phyloP scores from a whole-genome alignment of 768 basidiomycete genomes.

The Antrodiella citrinella region DNA sequence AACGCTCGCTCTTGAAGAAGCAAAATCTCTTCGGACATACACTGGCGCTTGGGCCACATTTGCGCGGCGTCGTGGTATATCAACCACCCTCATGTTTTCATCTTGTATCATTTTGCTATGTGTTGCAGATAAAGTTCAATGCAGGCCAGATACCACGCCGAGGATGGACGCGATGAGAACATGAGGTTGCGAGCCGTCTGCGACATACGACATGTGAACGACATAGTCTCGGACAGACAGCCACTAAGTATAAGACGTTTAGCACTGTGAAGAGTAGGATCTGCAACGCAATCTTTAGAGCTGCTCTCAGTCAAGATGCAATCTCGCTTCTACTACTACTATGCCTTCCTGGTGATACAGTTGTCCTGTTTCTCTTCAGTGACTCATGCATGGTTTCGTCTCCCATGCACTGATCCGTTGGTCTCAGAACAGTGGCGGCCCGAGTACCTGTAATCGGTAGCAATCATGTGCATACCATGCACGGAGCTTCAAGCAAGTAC shows the following conservation, averaged over 20 bases:
- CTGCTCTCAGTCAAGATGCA: neutral
- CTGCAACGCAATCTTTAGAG: neutral
- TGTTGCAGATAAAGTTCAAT: too few species aligned
- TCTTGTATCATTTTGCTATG: too few species aligned
- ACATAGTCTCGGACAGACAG: too few species aligned
- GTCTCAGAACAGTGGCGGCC: neutral
- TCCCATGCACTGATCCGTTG: neutral
- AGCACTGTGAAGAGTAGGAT: neutral
- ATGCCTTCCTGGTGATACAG: neutral
- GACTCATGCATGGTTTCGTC: neutral
- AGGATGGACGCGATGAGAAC: too few species aligned
- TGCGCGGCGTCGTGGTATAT: too few species aligned
- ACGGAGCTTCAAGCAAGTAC: neutral
- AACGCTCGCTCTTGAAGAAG: too few species aligned
- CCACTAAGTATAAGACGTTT: too few species aligned
- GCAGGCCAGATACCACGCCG: too few species aligned
- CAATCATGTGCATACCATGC: neutral
- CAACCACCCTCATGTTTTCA: too few species aligned
- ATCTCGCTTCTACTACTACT: neutral
- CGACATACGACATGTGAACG: neutral
- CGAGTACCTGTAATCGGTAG: neutral
- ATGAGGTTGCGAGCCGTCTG: too few species aligned
- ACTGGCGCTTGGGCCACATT: too few species aligned
- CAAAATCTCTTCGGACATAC: too few species aligned
- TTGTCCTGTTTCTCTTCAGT: neutral